A percentile compares a stretch with the other conserved stretches of the same genome.
phyloP scores from a whole-genome alignment of 257 asterid species.

The Lycium barbarum region DNA sequence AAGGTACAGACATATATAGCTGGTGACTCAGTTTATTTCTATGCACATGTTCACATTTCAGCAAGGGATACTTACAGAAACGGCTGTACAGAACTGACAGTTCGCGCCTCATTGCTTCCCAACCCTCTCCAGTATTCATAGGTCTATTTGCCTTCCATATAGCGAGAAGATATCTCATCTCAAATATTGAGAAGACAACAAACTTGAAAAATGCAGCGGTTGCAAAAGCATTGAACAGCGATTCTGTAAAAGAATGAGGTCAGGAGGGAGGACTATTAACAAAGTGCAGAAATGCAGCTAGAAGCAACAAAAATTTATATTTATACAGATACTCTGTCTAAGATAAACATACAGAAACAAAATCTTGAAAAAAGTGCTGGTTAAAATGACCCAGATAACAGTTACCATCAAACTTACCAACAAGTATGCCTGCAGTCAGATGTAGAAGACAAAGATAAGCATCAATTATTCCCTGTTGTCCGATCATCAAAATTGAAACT shows the following conservation, averaged over 20 bases:
- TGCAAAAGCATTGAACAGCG: slow-evolving; percentile 95
- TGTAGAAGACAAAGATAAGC: slow-evolving; percentile 96
- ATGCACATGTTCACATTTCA: slow-evolving; percentile 9
- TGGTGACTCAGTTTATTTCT: background rate
- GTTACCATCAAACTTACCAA: slow-evolving; percentile 63
- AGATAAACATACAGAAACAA: background rate
- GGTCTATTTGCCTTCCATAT: slow-evolving; percentile 97
- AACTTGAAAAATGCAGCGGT: slow-evolving; percentile 99
- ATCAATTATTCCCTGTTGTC: slow-evolving; percentile 99
- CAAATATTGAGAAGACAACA: slow-evolving; percentile 96
- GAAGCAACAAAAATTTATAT: background rate
- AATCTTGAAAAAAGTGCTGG: background rate
- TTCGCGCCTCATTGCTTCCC: slow-evolving; percentile 97
- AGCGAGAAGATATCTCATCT: slow-evolving; percentile 97
- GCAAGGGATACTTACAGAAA: slow-evolving; percentile 72
- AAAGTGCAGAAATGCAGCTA: background rate
- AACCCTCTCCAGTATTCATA: slow-evolving; percentile 75
- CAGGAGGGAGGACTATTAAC: background rate
- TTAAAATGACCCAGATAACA: slow-evolving; percentile 5
- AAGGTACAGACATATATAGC: background rate
- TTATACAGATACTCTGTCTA: background rate
- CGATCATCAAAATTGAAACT: slow-evolving; percentile 93
- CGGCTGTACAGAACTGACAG: slow-evolving; percentile 95
- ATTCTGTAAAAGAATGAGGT: slow-evolving; percentile 55
- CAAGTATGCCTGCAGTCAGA: slow-evolving; percentile 97